Base-by-base conservation (phyloP, 164 flowering plant species). In the Aristolochia californica region DNA sequence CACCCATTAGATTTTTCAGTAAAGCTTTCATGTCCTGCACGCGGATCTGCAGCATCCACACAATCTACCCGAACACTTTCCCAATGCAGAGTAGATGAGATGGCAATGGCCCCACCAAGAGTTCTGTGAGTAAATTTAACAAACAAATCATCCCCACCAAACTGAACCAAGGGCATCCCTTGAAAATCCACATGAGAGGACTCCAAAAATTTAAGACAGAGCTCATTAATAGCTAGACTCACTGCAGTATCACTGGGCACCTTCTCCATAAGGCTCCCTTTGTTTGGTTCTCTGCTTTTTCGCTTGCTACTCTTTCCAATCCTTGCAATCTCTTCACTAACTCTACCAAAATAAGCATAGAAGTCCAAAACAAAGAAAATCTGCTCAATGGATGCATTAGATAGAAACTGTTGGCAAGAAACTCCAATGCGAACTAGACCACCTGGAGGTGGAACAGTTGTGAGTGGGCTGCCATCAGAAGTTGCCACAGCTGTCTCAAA, bases 211-310 rank as follows among this genome's bases (percentile, higher is more conserved):
- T 76, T 76, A 63, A 93, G 80, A 68, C 79, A 94, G 40, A 93
- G 82, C 56, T 77, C 79, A 43, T 73, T 71, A 62, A 93, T 65
- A 22, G 72, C 74, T 65, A 93, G 72, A 68, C 79, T 82, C 28
- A 81, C 85, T 44, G 93, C 97, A 67, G 98, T 83, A 74, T 93
- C 97, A 72, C 89, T 78, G 27, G 98, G 98, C 74, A 71, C 91
- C 64, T 79, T 85, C 49, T 84, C 96, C 68, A 88, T 69, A 48
- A 87, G 65, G 53, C 64, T 67, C 55, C 73, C 83, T 56, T 68
- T 62, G n/a, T 60, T 57, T 43, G 70, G 51, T 34, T 68, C 75
- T 47, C 49, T 52, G 57, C 26, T 58, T 50, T 34, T 74, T 43
- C 38, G 44, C 56, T 67, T 68, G 43, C 63, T 81, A 64, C 45